Conservation (phyloP, 192 early-diverging fungal species). For the Haplosporangium gracile region DNA sequence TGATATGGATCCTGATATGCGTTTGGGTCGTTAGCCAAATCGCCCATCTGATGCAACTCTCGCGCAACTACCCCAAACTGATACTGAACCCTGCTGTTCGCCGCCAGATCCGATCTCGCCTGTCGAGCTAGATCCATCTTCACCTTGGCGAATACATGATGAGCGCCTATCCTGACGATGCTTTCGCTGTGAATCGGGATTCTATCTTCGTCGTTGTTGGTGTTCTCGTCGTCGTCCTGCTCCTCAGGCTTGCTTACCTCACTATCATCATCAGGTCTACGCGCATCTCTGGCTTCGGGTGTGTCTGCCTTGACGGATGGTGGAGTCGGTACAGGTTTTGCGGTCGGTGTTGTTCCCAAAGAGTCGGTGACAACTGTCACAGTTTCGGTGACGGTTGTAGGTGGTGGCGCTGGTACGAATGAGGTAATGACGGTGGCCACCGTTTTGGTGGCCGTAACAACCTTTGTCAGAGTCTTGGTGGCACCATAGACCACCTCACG, state of each 20-base stretch:
- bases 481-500: conserved; percentile 13
- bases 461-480: conserved; percentile 4
- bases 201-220: not conserved
- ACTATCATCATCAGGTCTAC: not conserved
- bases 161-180: not conserved
- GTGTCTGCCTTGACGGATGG: not conserved
- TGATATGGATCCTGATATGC: conserved; percentile 18
- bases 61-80: not conserved
- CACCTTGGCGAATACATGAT: not conserved
- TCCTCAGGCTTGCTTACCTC: not conserved
- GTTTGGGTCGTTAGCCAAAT: conserved; percentile 1
- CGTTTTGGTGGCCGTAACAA: not conserved
- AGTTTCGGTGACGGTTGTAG: conserved; percentile 6
- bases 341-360: not conserved
- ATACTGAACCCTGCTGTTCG: not conserved
- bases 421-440: not conserved
- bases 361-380: not conserved
- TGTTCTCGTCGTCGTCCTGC: not conserved
- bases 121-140: not conserved
- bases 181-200: not conserved
- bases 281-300: not conserved
- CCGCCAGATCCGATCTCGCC: no score
- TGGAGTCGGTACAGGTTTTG: not conserved
- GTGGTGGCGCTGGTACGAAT: not conserved
- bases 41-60: not conserved